Evolutionary conservation across 2,329 filamentous ascomycete species (phyloP), one percentile per base, ranked within the genome.

Genomic region (Venturia carpophila): DNA sequence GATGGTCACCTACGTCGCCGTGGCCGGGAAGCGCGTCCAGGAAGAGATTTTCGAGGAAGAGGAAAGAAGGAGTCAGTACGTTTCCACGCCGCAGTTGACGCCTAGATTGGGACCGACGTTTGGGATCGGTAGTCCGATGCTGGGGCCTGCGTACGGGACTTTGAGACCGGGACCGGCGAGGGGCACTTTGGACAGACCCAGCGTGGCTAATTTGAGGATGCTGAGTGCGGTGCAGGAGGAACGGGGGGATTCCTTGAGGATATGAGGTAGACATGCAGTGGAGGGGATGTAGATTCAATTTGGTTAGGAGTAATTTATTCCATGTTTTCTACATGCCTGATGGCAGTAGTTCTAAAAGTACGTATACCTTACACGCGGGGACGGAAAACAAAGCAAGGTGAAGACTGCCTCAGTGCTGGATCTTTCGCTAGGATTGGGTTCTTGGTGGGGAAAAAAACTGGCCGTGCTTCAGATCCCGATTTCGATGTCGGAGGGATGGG

Each of bases 1-100:
- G 7, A 77, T 96, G 43, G 86, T 92, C 17, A 67, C 67, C 0
- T 76, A 73, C 66, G 73, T 75, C 9, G 68, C 69, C 1, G 68
- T 75, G 11, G 64, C 55, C 9, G 64, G 64, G 2, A 61, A 58
- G 19, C 71, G 75, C 62, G 69, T 71, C 0, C 70, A 73, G 55
- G 69, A 70, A 45, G 73, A 71, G 67, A 71, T 68, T 65, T 60
- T 75, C 7, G 71, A 73, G 30, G 71, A 74, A 27, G 73, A 76
- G 61, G 74, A 76, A 15, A 42, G 64, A 5, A 61, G 58, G 19
- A 65, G 64, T 24, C 58, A 56, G 24, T 41, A 64, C 11, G 37
- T 34, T 15, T 19, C 60, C 10, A 62, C 60, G 7, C 60, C 60
- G 37, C 60, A 47, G 19, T 30, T 49, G 24, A 63, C 61, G 15